Percentiles rank a stretch among this genome's conserved stretches.
These are phyloP conservation scores for Cercophora scortea DNA, from an alignment of 495 filamentous ascomycete species.

Conservation along the genomic window DNA sequence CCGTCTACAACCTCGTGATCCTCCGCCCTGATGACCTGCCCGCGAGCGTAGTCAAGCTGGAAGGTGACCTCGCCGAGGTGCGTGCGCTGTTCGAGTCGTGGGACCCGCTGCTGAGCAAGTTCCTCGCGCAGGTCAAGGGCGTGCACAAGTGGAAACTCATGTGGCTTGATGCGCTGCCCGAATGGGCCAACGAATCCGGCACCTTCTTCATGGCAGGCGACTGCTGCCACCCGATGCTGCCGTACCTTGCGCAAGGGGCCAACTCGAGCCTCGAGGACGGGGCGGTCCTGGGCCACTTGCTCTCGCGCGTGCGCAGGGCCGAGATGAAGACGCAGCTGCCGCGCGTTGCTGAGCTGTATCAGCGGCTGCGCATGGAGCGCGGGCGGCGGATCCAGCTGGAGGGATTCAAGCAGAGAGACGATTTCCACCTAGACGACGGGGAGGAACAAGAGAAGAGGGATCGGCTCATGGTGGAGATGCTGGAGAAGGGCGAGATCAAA, in stretches of 20 bases:
- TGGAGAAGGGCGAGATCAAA: constrained; percentile 24
- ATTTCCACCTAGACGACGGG: constrained; percentile 53
- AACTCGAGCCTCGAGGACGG: constrained; percentile 50
- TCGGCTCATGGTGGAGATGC: constrained; percentile 36
- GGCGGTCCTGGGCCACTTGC: constrained; percentile 40
- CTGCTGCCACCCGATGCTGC: constrained; percentile 60
- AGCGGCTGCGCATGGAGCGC: constrained; percentile 52
- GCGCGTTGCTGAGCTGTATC: constrained; percentile 46
- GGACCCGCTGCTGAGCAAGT: constrained; percentile 43
- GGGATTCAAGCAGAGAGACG: constrained; percentile 44
- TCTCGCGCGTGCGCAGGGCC: constrained; percentile 47
- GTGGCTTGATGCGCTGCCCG: constrained; percentile 25
- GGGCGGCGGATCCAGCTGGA: constrained; percentile 49
- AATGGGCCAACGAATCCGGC: constrained; percentile 32
- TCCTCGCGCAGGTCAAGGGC: constrained; percentile 35
- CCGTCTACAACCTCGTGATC: constrained; percentile 52
- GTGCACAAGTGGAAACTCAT: constrained; percentile 49
- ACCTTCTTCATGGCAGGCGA: constrained; percentile 47
- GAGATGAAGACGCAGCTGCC: constrained; percentile 36
- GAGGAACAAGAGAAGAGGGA: constrained; percentile 46
- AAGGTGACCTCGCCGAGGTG: constrained; percentile 42
- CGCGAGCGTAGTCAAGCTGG: constrained; percentile 29
- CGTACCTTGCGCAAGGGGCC: constrained; percentile 57
- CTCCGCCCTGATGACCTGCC: constrained; percentile 46
- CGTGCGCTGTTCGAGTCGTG: constrained; percentile 39